A percentile compares a stretch with the other conserved stretches of the same genome.
phyloP scores from a whole-genome alignment of 2,329 filamentous ascomycete species.

The Penicillium decumbens region DNA sequence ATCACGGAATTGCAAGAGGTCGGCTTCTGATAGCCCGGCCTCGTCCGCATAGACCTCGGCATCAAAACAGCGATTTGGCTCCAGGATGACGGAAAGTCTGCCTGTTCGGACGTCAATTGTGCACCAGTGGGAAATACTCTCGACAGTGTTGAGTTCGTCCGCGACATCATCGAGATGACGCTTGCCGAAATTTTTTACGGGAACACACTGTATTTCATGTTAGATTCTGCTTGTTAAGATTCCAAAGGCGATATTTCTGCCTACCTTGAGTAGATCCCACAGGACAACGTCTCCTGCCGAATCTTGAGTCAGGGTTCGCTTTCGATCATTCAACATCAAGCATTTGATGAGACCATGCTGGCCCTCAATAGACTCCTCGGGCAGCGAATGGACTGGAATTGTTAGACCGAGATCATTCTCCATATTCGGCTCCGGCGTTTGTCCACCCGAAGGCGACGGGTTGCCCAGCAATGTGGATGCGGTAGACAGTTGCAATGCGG shows the following conservation, averaged over 20 bases:
- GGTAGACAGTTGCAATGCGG: constrained; percentile 77
- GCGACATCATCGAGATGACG: constrained; percentile 89
- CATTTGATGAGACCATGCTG: constrained; percentile 95
- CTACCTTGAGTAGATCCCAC: constrained; percentile 85
- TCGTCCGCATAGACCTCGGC: constrained; percentile 97
- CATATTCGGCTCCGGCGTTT: constrained; percentile 51
- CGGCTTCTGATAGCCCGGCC: constrained; percentile 57
- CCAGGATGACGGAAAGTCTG: constrained; percentile 80
- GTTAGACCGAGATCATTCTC: constrained; percentile 48
- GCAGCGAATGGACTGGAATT: constrained; percentile 63
- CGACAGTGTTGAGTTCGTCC: constrained; percentile 75
- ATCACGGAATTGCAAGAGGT: constrained; percentile 76
- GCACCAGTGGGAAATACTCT: constrained; percentile 93
- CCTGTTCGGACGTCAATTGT: constrained; percentile 91
- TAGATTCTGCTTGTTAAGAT: neutral
- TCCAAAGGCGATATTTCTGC: constrained; percentile 11
- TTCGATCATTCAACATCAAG: constrained; percentile 82
- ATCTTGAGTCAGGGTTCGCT: constrained; percentile 83
- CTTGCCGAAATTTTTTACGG: constrained; percentile 89
- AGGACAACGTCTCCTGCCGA: constrained; percentile 91
- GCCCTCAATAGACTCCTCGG: constrained; percentile 82
- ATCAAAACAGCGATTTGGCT: constrained; percentile 95
- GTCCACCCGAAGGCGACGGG: constrained; percentile 46
- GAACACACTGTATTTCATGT: constrained; percentile 60
- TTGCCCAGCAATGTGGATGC: constrained; percentile 68